Evolutionary conservation across 495 filamentous ascomycete species (phyloP).

Genomic region (Copromyces sp.): DNA sequence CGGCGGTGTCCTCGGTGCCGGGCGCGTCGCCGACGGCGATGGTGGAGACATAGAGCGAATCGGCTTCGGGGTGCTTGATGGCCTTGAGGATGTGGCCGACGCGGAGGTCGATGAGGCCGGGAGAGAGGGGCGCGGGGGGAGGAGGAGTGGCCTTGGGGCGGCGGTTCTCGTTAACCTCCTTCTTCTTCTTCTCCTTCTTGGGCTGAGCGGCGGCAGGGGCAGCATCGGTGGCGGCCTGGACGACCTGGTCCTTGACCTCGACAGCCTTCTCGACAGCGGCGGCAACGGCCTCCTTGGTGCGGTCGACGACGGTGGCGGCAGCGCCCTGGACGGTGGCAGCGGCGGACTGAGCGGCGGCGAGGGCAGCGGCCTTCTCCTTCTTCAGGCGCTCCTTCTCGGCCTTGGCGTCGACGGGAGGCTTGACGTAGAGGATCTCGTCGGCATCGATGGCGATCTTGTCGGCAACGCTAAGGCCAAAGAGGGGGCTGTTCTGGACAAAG

Average conservation of each 20-base stretch:
- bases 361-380: constrained; percentile 69
- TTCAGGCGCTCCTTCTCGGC: constrained; percentile 83
- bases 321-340: constrained; percentile 27
- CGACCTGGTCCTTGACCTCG: constrained; percentile 25
- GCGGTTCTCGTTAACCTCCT: constrained; percentile 84
- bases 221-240: constrained; percentile 6
- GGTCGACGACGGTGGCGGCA: constrained; percentile 36
- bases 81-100: constrained; percentile 96
- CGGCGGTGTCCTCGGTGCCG: constrained; percentile 74
- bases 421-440: constrained; percentile 70
- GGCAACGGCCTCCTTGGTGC: constrained; percentile 38
- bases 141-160: constrained; percentile 59
- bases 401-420: constrained; percentile 71
- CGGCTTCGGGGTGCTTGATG: constrained; percentile 89
- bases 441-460: constrained; percentile 76
- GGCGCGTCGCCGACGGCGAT: constrained; percentile 87
- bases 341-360: constrained; percentile 25
- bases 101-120: constrained; percentile 81
- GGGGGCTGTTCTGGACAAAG: constrained; percentile 80
- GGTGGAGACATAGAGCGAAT: constrained; percentile 92
- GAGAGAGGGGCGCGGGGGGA: constrained; percentile 60
- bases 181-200: constrained; percentile 45
- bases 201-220: constrained; percentile 31
- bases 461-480: constrained; percentile 62
- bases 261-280: constrained; percentile 41